phyloP scores from a whole-genome alignment of 2,329 filamentous ascomycete genomes.

The Rachicladosporium sp. region DNA sequence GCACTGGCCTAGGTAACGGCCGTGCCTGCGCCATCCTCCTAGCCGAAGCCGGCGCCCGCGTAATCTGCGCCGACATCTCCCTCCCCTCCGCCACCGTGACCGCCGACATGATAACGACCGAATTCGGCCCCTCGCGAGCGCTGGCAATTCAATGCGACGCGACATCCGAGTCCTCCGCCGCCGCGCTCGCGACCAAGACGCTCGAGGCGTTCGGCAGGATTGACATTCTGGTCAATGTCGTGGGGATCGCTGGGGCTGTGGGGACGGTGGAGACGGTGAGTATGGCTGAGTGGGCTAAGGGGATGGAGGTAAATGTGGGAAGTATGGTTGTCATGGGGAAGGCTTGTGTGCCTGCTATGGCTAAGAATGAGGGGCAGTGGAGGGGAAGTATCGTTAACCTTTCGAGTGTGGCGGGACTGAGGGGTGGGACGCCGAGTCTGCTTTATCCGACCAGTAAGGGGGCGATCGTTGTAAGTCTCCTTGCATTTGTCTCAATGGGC shows the following conservation, averaged over 20 bases:
- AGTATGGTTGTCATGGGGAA: conserved; percentile 27
- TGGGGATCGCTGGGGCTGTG: conserved; percentile 24
- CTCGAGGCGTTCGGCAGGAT: conserved; percentile 5
- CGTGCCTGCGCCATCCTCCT: conserved; percentile 6
- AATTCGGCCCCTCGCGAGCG: conserved; percentile 3
- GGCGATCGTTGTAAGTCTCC: conserved; percentile 22
- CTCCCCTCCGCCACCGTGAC: conserved; percentile 6
- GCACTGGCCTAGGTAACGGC: conserved; percentile 29
- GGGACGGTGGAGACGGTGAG: conserved; percentile 21
- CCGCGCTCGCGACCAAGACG: conserved; percentile 1
- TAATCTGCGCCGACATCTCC: conserved; percentile 5
- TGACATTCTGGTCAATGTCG: conserved; percentile 10
- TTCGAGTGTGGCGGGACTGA: conserved; percentile 23
- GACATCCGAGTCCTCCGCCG: conserved; percentile 3
- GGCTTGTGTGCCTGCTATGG: conserved; percentile 23
- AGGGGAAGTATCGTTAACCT: conserved; percentile 27
- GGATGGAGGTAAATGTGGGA: conserved; percentile 24
- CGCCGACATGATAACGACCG: conserved; percentile 6
- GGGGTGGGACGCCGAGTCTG: conserved; percentile 18
- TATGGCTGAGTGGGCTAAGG: conserved; percentile 20
- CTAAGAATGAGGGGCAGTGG: conserved; percentile 13
- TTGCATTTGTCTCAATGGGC: no score
- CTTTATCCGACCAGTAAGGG: conserved; percentile 25
- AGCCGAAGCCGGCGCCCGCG: conserved; percentile 4
- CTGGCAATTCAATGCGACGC: conserved; percentile 4